Conservation (phyloP, 768 basidiomycete genomes). For the Rickenella mellea region DNA sequence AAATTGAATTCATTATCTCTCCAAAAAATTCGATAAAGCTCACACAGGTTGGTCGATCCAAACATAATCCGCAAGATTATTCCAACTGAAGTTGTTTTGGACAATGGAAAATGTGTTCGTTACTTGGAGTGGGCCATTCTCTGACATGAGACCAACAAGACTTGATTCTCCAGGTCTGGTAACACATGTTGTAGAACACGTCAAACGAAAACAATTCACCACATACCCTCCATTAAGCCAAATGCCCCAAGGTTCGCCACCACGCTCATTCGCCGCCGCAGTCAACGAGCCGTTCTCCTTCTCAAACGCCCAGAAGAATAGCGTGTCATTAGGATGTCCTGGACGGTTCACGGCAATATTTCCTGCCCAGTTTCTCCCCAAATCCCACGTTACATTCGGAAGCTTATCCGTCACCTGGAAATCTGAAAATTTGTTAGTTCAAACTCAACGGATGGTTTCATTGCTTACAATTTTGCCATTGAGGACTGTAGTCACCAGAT, state of each 20-base stretch:
- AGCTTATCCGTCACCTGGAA: conserved; percentile 46
- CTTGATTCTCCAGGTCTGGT: conserved; percentile 61
- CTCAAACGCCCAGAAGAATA: conserved; percentile 62
- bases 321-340: conserved; percentile 53
- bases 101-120: conserved; percentile 37
- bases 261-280: conserved; percentile 17
- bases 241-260: conserved; percentile 54
- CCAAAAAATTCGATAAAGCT: conserved; percentile 6
- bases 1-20: not conserved
- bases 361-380: conserved; percentile 49
- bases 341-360: conserved; percentile 52
- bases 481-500: conserved; percentile 36
- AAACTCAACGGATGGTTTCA: not conserved
- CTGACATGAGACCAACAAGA: conserved; percentile 52
- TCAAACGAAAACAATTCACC: not conserved
- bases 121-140: conserved; percentile 67
- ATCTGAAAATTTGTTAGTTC: conserved; percentile 29
- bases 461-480: conserved; percentile 55
- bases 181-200: not conserved
- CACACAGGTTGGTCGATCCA: conserved; percentile 70
- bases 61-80: conserved; percentile 51
- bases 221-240: conserved; percentile 68
- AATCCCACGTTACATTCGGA: conserved; percentile 43
- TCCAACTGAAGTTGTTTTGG: conserved; percentile 51
- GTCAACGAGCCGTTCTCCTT: conserved; percentile 48